Evolutionary conservation across 2,329 filamentous ascomycete genomes (phyloP).

Genomic region (Immersiporthe knoxdaviesiana): DNA sequence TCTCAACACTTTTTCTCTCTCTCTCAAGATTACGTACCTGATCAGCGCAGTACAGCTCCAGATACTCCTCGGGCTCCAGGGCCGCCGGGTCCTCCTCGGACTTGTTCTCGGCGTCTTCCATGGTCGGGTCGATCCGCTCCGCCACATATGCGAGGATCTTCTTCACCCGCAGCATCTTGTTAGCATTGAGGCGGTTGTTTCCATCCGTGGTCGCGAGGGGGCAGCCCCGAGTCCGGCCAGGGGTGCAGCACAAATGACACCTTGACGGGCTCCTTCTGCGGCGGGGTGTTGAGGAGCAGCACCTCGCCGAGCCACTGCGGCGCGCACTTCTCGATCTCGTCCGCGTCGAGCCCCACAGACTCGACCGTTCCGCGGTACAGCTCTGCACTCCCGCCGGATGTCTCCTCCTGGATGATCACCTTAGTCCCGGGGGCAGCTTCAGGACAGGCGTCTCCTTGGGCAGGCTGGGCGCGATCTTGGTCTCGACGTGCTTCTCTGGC

Average conservation of each 20-base stretch:
- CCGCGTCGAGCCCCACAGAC: constrained; percentile 74
- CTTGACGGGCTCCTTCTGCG: constrained; percentile 90
- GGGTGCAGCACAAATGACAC: constrained; percentile 92
- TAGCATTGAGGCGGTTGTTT: constrained; percentile 92
- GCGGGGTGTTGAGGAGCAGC: constrained; percentile 79
- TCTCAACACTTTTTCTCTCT: background rate
- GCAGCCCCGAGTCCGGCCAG: constrained; percentile 69
- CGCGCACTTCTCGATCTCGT: constrained; percentile 81
- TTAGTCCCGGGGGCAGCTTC: constrained; percentile 70
- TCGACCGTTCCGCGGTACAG: constrained; percentile 89
- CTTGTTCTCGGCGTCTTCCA: constrained; percentile 45
- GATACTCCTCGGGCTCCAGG: constrained; percentile 84
- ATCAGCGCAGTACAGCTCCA: constrained; percentile 93
- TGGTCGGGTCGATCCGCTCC: constrained; percentile 76
- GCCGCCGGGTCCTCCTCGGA: constrained; percentile 61
- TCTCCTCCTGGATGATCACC: constrained; percentile 72
- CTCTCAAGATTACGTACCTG: constrained; percentile 61
- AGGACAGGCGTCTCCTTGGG: constrained; percentile 76
- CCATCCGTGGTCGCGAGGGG: constrained; percentile 75
- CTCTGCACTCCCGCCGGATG: constrained; percentile 73
- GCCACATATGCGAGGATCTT: constrained; percentile 93
- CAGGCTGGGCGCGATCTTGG: constrained; percentile 68
- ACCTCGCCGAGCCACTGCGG: constrained; percentile 94
- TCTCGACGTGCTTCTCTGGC: constrained; percentile 60
- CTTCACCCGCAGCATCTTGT: constrained; percentile 92